Base-by-base conservation (phyloP, 2,329 filamentous ascomycete species). In the Apiospora koreana region DNA sequence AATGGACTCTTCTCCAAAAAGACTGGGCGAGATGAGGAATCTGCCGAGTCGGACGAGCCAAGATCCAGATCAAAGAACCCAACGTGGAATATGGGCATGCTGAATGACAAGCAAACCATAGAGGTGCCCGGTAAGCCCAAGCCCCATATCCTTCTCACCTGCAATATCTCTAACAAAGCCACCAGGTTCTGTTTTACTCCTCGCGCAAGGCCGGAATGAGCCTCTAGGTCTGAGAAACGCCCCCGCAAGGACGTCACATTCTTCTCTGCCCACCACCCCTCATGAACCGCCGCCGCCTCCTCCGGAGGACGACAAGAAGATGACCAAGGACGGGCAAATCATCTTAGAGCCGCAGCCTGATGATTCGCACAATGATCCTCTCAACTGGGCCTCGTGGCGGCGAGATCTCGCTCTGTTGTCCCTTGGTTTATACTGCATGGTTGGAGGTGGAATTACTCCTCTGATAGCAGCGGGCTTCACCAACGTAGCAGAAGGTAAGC, bases 311-410 rank as follows among this genome's bases (percentile, higher is more conserved):
- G 84, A 83, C 64, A 89, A 90, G 82, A 98, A 98, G 84, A 92
- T 86, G 74, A 97, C 94, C 1, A 82, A 87, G 45, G 92, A 97
- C 79, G 94, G 94, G 21, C 88, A 89, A 72, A 94, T 98, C 76
- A 94, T 98, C 69, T 84, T 98, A 18, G 92, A 97, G 0, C 95
- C 95, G 0, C 95, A 98, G 79, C 95, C 95, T 0, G 94, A 98
- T 71, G 94, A 98, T 68, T 94, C 93, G 0, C 85, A 87, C 68
- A 98, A 98, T 74, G 95, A 98, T 76, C 95, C 95, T 1, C 83
- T 98, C 70, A 98, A 98, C 79, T 98, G 95, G 95, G 91, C 93
- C 0, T 83, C 87, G 8, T 94, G 93, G 91, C 89, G 94, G 50
- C 87, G 95, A 80, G 94, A 98, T 80, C 80, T 86, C 31, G 94